A percentile compares a stretch with the other conserved stretches of the same genome.
Conservation (phyloP, 2,329 filamentous ascomycete genomes). For the Epichloe sp. region DNA sequence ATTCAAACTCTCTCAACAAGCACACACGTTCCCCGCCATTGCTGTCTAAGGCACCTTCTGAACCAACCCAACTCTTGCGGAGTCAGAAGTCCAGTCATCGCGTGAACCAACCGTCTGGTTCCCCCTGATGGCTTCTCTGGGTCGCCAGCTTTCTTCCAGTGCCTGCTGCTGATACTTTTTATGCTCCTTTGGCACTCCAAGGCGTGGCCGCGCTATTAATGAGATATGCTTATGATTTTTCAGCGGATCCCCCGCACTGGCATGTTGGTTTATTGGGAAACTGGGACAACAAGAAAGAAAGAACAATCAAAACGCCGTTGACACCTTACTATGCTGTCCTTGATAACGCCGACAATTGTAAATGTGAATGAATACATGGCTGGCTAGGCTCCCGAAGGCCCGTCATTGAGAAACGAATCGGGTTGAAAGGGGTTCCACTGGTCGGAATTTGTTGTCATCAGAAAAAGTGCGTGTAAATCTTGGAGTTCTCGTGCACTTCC, state of each 20-base stretch:
- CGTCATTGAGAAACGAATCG: conserved; percentile 16
- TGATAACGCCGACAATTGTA: conserved; percentile 37
- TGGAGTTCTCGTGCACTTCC: conserved; percentile 98
- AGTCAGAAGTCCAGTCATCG: background rate
- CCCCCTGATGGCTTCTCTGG: background rate
- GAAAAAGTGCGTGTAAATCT: conserved; percentile 99
- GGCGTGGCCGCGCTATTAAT: conserved; percentile 17
- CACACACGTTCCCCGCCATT: conserved; percentile 4
- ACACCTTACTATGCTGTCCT: conserved; percentile 47
- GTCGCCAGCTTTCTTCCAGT: background rate
- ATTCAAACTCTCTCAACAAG: conserved; percentile 3
- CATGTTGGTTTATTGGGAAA: conserved; percentile 3
- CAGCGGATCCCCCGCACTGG: conserved; percentile 22
- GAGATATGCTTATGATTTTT: conserved; percentile 24
- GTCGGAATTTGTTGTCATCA: conserved; percentile 39
- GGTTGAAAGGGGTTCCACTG: conserved; percentile 11
- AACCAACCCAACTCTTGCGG: background rate
- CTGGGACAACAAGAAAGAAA: conserved; percentile 12
- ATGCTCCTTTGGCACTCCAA: conserved; percentile 1
- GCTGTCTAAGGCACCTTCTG: background rate
- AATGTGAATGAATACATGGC: conserved; percentile 39
- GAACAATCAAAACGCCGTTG: conserved; percentile 35
- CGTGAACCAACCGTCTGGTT: background rate
- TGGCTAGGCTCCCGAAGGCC: conserved; percentile 12
- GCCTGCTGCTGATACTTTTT: background rate